Conservation (phyloP, 257 asterid genomes). For the Mitragyna speciosa region DNA sequence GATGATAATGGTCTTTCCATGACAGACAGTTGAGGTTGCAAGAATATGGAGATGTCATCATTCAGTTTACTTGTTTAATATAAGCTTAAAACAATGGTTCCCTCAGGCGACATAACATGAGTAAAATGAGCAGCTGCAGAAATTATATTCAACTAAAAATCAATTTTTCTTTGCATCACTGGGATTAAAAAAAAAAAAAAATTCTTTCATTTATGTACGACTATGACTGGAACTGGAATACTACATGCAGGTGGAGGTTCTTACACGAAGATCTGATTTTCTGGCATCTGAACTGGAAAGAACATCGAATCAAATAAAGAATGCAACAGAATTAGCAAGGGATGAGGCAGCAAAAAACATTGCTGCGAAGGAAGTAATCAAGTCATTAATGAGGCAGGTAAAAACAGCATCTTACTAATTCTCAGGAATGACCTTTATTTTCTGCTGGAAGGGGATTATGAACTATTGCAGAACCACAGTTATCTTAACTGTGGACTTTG, state of each 20-base stretch:
- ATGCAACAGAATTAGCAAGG: slow-evolving; percentile 39
- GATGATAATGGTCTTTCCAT: slow-evolving; percentile 1
- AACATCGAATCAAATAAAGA: slow-evolving; percentile 46
- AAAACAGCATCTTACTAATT: neutral
- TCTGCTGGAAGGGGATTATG: slow-evolving; percentile 9
- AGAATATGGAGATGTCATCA: neutral
- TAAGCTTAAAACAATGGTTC: neutral
- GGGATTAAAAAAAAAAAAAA: neutral
- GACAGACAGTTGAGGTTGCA: neutral
- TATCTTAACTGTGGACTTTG: neutral
- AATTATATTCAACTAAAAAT: neutral
- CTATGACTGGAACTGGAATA: slow-evolving; percentile 8
- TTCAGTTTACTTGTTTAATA: neutral
- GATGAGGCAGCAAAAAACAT: slow-evolving; percentile 46
- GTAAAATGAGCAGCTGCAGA: neutral
- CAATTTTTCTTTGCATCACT: neutral
- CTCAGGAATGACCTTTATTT: slow-evolving; percentile 10
- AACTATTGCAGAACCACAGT: slow-evolving; percentile 9
- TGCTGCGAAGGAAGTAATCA: slow-evolving; percentile 58
- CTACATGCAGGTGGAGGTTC: slow-evolving; percentile 52
- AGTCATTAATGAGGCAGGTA: slow-evolving; percentile 54
- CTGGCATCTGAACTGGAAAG: slow-evolving; percentile 56
- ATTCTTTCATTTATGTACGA: neutral
- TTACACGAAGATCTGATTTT: slow-evolving; percentile 45
- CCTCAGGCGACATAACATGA: neutral